These are phyloP conservation scores for Bauhinia variegata DNA, from an alignment of 306 rosid genomes.

Conservation along the genomic window DNA sequence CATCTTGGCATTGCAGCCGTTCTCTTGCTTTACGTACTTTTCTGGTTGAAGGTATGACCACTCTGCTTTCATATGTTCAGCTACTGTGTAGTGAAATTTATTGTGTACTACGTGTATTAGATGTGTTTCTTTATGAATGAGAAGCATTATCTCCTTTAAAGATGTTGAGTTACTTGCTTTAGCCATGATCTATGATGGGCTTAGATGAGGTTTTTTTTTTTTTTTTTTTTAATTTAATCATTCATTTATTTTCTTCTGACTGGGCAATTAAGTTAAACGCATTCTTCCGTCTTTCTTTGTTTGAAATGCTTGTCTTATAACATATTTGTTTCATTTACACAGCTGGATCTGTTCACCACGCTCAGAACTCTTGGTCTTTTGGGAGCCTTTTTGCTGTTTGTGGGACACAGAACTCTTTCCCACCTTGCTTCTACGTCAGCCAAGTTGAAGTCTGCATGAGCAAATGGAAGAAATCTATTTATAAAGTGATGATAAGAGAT, in stretches of 20 bases:
- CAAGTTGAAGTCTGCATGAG: conserved; percentile 93
- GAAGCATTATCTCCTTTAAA: background rate
- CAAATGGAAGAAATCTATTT: conserved; percentile 32
- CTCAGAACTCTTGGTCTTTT: conserved; percentile 73
- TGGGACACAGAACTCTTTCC: conserved; percentile 90
- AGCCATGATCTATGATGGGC: conserved; percentile 4
- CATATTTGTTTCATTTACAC: conserved; percentile 49
- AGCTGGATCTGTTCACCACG: conserved; percentile 95
- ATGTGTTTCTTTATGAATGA: background rate
- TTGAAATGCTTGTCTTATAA: conserved; percentile 9
- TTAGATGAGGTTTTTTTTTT: conserved; percentile 5
- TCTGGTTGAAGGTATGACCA: conserved; percentile 91
- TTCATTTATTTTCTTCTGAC: conserved; percentile 11
- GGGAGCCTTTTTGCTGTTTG: conserved; percentile 74
- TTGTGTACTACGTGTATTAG: background rate
- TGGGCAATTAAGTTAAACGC: conserved; percentile 1
- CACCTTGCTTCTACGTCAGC: conserved; percentile 76
- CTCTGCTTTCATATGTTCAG: background rate
- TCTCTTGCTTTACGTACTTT: conserved; percentile 75
- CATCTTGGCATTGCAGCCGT: conserved; percentile 79
- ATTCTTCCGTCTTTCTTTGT: background rate
- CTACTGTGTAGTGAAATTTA: too few relatives aligned
- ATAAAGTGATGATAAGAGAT: too few relatives aligned
- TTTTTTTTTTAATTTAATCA: too few relatives aligned
- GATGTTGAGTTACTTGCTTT: background rate